phyloP scores from a whole-genome alignment of 345 rosid genomes.

The Populus nigra region DNA sequence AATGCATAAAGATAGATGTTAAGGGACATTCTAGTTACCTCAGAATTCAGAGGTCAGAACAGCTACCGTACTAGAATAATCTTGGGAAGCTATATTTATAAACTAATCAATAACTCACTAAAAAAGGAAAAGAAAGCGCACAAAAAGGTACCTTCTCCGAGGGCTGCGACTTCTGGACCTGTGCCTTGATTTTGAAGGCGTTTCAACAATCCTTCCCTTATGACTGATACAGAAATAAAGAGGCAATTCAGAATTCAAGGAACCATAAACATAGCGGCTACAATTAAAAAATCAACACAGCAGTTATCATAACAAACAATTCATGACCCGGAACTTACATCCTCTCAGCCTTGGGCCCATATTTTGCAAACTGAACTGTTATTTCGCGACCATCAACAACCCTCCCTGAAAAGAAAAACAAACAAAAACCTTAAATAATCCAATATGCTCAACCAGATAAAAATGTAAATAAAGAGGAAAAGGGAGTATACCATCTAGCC shows the following conservation, averaged over 20 bases:
- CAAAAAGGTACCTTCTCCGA: slow-evolving; percentile 31
- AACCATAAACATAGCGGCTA: neutral
- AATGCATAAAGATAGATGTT: no score
- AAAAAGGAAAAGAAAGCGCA: neutral
- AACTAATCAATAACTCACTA: no score
- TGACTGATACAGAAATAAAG: slow-evolving; percentile 25
- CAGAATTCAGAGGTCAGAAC: no score
- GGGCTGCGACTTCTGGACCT: slow-evolving; percentile 59
- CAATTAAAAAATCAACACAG: neutral
- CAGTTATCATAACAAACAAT: neutral
- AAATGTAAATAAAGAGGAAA: neutral
- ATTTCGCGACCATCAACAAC: slow-evolving; percentile 96
- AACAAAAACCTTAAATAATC: neutral
- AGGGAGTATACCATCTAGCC: slow-evolving; percentile 48
- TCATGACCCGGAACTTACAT: slow-evolving; percentile 48
- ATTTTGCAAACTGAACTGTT: slow-evolving; percentile 90
- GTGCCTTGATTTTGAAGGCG: slow-evolving; percentile 35
- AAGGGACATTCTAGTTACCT: no score
- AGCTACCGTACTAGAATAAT: no score
- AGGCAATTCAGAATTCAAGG: neutral
- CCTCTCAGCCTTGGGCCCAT: slow-evolving; percentile 96
- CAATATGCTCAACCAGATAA: neutral
- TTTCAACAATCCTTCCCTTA: slow-evolving; percentile 51
- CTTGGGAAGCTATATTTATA: no score
- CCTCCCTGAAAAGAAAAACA: slow-evolving; percentile 51